A percentile compares a stretch with the other conserved stretches of the same genome.
phyloP scores from a whole-genome alignment of 345 rosid genomes.

The Hevea brasiliensis region DNA sequence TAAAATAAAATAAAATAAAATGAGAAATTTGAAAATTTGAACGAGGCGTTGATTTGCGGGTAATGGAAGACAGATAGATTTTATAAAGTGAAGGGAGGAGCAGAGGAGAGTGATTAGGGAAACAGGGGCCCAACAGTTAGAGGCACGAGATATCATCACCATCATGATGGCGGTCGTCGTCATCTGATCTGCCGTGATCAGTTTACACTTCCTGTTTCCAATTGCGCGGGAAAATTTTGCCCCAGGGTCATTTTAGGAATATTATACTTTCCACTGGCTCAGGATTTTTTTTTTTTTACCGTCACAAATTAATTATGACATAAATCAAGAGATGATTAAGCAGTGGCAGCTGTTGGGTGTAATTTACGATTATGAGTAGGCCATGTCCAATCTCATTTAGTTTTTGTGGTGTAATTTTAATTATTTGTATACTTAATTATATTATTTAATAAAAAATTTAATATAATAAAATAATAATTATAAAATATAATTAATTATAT shows the following conservation, averaged over 20 bases:
- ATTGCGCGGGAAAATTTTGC: slow-evolving; percentile 24
- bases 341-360: background rate
- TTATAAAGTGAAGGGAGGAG: slow-evolving; percentile 21
- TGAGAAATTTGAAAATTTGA: background rate
- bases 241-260: slow-evolving; percentile 18
- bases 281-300: too few relatives aligned
- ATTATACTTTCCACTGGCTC: rapidly evolving
- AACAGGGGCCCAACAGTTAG: slow-evolving; percentile 19
- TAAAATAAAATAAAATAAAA: background rate
- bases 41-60: slow-evolving; percentile 56
- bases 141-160: slow-evolving; percentile 10
- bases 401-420: too few relatives aligned
- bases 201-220: background rate
- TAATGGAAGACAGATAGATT: slow-evolving; percentile 59
- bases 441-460: too few relatives aligned
- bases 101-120: background rate
- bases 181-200: slow-evolving; percentile 22
- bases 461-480: too few relatives aligned
- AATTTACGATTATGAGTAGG: background rate
- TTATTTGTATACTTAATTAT: too few relatives aligned
- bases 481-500: too few relatives aligned
- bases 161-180: slow-evolving; percentile 24
- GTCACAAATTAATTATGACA: too few relatives aligned
- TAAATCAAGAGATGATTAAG: background rate
- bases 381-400: too few relatives aligned